Evolutionary conservation across 1,284 basidiomycete species (phyloP).

Genomic region (Ceratobasidium sp.): DNA sequence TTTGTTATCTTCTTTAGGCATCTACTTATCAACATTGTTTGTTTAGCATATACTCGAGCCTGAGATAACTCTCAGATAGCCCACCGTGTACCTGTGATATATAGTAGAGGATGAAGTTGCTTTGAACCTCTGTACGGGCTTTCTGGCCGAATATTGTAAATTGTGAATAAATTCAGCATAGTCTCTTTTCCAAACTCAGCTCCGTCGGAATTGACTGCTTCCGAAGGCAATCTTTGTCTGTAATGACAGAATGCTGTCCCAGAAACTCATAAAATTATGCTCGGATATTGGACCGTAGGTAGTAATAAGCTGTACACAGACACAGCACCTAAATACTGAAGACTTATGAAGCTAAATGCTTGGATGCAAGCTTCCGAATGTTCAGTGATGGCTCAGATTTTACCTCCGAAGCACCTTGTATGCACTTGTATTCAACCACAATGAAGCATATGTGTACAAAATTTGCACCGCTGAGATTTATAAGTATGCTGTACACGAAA

Average conservation of each 20-base stretch:
- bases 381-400: neutral
- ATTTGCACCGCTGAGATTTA: neutral
- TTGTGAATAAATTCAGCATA: neutral
- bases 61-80: neutral
- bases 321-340: neutral
- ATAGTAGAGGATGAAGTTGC: neutral
- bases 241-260: neutral
- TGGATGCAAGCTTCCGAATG: neutral
- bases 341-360: neutral
- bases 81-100: neutral
- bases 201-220: conserved; percentile 3
- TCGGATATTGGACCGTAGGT: neutral
- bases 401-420: neutral
- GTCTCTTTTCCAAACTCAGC: neutral
- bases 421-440: neutral
- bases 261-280: neutral
- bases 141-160: neutral
- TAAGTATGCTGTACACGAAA: neutral
- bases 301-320: no score
- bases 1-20: conserved; percentile 21
- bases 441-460: neutral
- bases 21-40: conserved; percentile 9
- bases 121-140: neutral
- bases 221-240: neutral
- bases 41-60: neutral